Evolutionary conservation across 345 rosid genomes (phyloP).

Genomic region (Streptanthus diversifolius): DNA sequence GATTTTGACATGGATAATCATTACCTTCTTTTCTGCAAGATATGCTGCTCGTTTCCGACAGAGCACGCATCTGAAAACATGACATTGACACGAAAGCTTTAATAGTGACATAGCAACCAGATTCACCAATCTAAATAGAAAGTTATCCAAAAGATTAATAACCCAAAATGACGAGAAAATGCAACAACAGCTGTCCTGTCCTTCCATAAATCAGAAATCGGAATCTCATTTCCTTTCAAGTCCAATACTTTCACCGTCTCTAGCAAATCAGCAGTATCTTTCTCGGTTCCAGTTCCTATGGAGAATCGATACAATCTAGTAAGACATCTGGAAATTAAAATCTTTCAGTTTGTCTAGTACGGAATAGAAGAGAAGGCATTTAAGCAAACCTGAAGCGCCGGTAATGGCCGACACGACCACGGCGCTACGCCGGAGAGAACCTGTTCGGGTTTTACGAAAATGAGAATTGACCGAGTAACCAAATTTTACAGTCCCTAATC

Average conservation of each 20-base stretch:
- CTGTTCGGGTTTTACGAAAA: not conserved
- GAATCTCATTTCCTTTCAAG: constrained; percentile 60
- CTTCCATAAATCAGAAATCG: constrained; percentile 80
- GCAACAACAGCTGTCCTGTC: constrained; percentile 80
- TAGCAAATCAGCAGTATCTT: constrained; percentile 41
- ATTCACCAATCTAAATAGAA: not conserved
- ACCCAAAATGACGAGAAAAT: constrained; percentile 96
- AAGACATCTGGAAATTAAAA: not conserved
- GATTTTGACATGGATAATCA: not conserved
- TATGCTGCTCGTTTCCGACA: constrained; percentile 87
- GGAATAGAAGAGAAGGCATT: not conserved
- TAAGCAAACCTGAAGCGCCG: constrained; percentile 54
- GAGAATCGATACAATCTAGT: not conserved
- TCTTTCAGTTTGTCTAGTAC: not conserved
- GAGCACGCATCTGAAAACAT: constrained; percentile 64
- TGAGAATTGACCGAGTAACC: not conserved
- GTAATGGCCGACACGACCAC: constrained; percentile 50
- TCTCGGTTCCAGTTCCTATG: constrained; percentile 32
- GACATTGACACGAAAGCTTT: not conserved
- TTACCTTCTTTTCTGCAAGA: constrained; percentile 83
- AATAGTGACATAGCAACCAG: not conserved
- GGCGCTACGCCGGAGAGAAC: constrained; percentile 32
- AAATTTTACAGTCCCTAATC: not conserved
- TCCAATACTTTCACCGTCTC: constrained; percentile 59
- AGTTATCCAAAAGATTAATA: not conserved